These are phyloP conservation scores for Paecilomyces sp. DNA, from an alignment of 2,329 filamentous ascomycete genomes.

Conservation along the genomic window DNA sequence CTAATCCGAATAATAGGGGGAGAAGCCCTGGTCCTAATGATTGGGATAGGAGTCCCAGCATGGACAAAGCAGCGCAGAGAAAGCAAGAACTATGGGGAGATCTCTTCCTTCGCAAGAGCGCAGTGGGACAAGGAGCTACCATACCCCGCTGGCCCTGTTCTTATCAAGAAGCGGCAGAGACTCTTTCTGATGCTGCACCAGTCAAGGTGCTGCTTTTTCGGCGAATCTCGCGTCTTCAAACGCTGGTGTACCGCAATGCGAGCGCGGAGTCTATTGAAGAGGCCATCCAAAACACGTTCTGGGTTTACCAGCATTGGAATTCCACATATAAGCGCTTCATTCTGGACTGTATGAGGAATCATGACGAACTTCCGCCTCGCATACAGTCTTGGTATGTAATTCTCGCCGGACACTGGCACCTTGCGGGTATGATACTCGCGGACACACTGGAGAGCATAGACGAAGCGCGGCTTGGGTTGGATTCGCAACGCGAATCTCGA, in stretches of 20 bases:
- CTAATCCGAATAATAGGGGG: not conserved
- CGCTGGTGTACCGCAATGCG: conserved; percentile 38
- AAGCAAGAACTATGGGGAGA: conserved; percentile 33
- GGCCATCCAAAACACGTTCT: conserved; percentile 31
- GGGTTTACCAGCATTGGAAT: conserved; percentile 52
- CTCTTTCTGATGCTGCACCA: conserved; percentile 47
- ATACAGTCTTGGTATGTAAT: conserved; percentile 56
- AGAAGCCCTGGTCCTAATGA: not conserved
- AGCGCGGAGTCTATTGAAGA: conserved; percentile 42
- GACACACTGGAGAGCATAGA: conserved; percentile 49
- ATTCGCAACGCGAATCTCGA: conserved; percentile 18
- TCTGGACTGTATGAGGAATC: conserved; percentile 44
- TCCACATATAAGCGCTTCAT: conserved; percentile 46
- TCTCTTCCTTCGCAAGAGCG: conserved; percentile 20
- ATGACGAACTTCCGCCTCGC: conserved; percentile 44
- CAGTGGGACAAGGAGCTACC: conserved; percentile 1
- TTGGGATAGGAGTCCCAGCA: not conserved
- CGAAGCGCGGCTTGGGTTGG: conserved; percentile 15
- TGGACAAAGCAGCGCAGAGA: conserved; percentile 8
- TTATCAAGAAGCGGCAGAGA: conserved; percentile 43
- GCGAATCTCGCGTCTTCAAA: conserved; percentile 49
- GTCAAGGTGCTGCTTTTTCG: conserved; percentile 55
- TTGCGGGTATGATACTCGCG: conserved; percentile 49
- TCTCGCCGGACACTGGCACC: conserved; percentile 52
- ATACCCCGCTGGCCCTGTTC: conserved; percentile 47